phyloP scores from a whole-genome alignment of 2,329 filamentous ascomycete species.

The Mycocentrospora acerina region DNA sequence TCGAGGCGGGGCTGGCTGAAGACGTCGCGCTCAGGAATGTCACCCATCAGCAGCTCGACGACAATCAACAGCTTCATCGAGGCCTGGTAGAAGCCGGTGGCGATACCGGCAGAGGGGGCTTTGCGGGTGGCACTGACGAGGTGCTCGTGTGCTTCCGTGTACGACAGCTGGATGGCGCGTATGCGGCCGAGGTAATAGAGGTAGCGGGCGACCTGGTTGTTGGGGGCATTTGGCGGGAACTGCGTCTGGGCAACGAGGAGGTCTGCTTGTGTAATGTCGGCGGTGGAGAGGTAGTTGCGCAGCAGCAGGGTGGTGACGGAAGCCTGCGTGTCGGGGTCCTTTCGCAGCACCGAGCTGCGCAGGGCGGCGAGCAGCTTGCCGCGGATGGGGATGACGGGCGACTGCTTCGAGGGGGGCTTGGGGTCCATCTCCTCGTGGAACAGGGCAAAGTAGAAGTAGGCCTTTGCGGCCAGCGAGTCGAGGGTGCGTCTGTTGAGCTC shows the following conservation, averaged over 20 bases:
- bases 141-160: slow-evolving; percentile 95
- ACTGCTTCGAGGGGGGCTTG: slow-evolving; percentile 83
- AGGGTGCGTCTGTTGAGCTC: slow-evolving; percentile 89
- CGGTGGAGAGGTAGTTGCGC: slow-evolving; percentile 93
- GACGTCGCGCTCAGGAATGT: slow-evolving; percentile 91
- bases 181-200: slow-evolving; percentile 97
- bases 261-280: slow-evolving; percentile 95
- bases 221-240: slow-evolving; percentile 90
- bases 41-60: slow-evolving; percentile 96
- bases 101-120: slow-evolving; percentile 84
- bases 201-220: slow-evolving; percentile 97
- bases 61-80: slow-evolving; percentile 96
- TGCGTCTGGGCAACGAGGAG: slow-evolving; percentile 93
- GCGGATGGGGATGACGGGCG: slow-evolving; percentile 82
- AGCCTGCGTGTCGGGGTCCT: slow-evolving; percentile 96
- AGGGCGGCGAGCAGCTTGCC: slow-evolving; percentile 84
- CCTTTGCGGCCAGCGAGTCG: slow-evolving; percentile 89
- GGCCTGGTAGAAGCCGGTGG: slow-evolving; percentile 91
- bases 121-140: slow-evolving; percentile 92
- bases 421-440: slow-evolving; percentile 92
- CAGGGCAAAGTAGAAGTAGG: slow-evolving; percentile 96
- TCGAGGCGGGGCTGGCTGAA: slow-evolving; percentile 91
- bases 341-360: slow-evolving; percentile 91
- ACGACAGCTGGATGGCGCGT: slow-evolving; percentile 91
- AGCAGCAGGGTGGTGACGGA: slow-evolving; percentile 93